Conservation (phyloP, 495 filamentous ascomycete genomes). For the Talaromyces nanjingensis region DNA sequence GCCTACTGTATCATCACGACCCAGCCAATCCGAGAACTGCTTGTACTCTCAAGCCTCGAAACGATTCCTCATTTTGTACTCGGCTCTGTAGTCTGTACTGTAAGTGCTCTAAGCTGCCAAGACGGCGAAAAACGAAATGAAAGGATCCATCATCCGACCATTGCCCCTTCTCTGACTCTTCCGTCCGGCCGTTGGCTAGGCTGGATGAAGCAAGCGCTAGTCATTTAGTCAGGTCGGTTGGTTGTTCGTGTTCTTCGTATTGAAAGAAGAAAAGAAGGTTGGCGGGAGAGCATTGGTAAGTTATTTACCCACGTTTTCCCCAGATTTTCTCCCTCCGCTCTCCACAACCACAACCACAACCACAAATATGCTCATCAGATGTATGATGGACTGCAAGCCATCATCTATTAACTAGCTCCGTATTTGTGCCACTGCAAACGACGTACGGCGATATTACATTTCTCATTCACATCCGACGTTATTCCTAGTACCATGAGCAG, state of each 20-base stretch:
- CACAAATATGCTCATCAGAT: not conserved
- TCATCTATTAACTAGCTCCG: not conserved
- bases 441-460: not conserved
- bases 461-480: not conserved
- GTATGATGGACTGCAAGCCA: not conserved
- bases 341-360: not conserved
- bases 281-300: not conserved
- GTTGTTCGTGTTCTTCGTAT: not conserved
- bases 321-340: slow-evolving; percentile 3
- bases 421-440: not conserved
- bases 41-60: not conserved
- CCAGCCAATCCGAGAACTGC: not conserved
- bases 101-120: not conserved
- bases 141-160: not conserved
- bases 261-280: not conserved
- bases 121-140: not conserved
- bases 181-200: not conserved
- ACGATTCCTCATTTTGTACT: not conserved
- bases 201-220: not conserved
- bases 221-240: not conserved
- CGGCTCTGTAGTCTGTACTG: not conserved
- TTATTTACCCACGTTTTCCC: slow-evolving; percentile 6
- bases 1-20: not conserved
- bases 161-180: not conserved
- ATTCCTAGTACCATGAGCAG: not conserved